Evolutionary conservation across 106 monocot genomes (phyloP), one percentile per base, ranked within the genome.

Genomic region (Dactylorhiza incarnata): DNA sequence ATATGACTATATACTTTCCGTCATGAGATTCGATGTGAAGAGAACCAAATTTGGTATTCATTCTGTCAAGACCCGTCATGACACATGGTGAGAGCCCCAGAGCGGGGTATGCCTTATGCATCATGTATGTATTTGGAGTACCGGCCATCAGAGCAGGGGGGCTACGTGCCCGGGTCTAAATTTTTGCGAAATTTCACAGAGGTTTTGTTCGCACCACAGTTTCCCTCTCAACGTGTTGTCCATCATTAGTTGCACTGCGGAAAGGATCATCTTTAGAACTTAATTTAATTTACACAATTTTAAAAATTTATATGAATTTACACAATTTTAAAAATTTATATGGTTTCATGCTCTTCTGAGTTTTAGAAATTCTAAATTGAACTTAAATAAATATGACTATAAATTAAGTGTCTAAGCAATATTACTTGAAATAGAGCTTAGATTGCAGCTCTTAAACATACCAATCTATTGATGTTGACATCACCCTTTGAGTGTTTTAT

Each of bases 41-140:
- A n/a, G n/a, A n/a, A n/a, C n/a, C n/a, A n/a, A n/a, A n/a, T n/a
- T n/a, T n/a, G n/a, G n/a, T n/a, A n/a, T n/a, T n/a, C n/a, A n/a
- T n/a, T n/a, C n/a, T n/a, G n/a, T n/a, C n/a, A n/a, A n/a, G n/a
- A n/a, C n/a, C n/a, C n/a, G n/a, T n/a, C n/a, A n/a, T n/a, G n/a
- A n/a, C n/a, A n/a, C n/a, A n/a, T n/a, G n/a, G n/a, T n/a, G n/a
- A n/a, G n/a, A n/a, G n/a, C n/a, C n/a, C n/a, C n/a, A n/a, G n/a
- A n/a, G n/a, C n/a, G n/a, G n/a, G n/a, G n/a, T n/a, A n/a, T n/a
- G n/a, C n/a, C 94, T 74, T 99, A 92, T 86, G 61, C 91, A 86
- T 74, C 83, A 90, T 84, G 95, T 95, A 80, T 83, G 90, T 56
- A 63, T 69, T 61, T 22, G 26, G 17, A n/a, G n/a, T n/a, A n/a